Conservation (phyloP, 371 early-diverging fungal species). For the Mucor velutinosus region DNA sequence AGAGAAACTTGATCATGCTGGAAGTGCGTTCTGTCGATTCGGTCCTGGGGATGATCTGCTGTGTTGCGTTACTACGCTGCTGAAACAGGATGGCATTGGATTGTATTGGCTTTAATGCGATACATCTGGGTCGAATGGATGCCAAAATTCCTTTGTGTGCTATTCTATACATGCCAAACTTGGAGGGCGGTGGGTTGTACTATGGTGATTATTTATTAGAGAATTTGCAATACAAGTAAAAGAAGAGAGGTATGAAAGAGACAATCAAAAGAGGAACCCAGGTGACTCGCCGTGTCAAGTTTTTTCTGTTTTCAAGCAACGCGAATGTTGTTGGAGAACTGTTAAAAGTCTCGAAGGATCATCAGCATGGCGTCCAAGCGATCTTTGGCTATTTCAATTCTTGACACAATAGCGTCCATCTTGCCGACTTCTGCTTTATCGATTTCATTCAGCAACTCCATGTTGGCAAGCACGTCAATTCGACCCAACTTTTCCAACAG, state of each 20-base stretch:
- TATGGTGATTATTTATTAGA: not conserved
- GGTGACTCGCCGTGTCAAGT: not conserved
- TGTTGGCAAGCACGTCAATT: constrained; percentile 68
- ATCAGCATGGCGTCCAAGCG: constrained; percentile 72
- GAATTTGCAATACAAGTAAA: not conserved
- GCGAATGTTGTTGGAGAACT: too few relatives aligned
- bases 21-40: constrained; percentile 10
- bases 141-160: not conserved
- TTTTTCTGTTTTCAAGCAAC: not conserved
- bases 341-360: constrained; percentile 68
- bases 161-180: not conserved
- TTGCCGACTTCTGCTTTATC: constrained; percentile 59
- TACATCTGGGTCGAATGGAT: not conserved
- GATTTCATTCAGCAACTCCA: constrained; percentile 52
- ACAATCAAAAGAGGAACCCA: not conserved
- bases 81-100: not conserved
- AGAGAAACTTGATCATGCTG: constrained; percentile 42
- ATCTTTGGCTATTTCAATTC: constrained; percentile 59
- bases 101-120: not conserved
- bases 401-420: constrained; percentile 52
- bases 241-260: not conserved
- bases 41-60: not conserved
- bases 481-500: constrained; percentile 79
- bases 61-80: not conserved
- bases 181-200: too few relatives aligned